These are phyloP conservation scores for Teunomyces stri DNA, from an alignment of 805 yeast genomes.

Conservation along the genomic window DNA sequence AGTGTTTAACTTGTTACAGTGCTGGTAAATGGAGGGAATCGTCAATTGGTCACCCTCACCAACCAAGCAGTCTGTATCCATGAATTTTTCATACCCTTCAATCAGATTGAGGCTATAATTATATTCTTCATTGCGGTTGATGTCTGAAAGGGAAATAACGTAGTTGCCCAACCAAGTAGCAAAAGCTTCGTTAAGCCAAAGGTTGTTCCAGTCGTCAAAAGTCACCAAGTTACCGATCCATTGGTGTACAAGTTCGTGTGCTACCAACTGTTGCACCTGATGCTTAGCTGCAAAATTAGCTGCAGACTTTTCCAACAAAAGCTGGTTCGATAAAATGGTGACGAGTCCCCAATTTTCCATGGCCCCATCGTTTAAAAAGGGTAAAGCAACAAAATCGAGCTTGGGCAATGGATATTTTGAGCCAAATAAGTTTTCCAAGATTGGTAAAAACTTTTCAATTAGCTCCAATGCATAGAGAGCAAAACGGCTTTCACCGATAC, in stretches of 20 bases:
- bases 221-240: conserved; percentile 73
- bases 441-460: conserved; percentile 47
- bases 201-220: conserved; percentile 63
- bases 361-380: conserved; percentile 72
- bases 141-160: conserved; percentile 26
- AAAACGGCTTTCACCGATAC: conserved; percentile 47
- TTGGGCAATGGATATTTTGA: conserved; percentile 56
- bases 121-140: conserved; percentile 11
- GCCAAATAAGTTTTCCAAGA: conserved; percentile 44
- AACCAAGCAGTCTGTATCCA: conserved; percentile 35
- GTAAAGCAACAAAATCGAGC: conserved; percentile 65
- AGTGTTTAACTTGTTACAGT: conserved; percentile 29
- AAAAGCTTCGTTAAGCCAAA: conserved; percentile 77
- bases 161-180: conserved; percentile 70
- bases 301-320: conserved; percentile 21
- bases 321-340: conserved; percentile 53
- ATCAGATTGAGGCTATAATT: conserved; percentile 12
- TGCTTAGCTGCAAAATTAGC: conserved; percentile 22
- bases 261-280: conserved; percentile 53
- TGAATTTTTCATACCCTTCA: conserved; percentile 22
- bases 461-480: conserved; percentile 52
- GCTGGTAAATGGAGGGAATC: conserved; percentile 34
- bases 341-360: conserved; percentile 79
- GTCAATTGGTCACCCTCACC: conserved; percentile 12
- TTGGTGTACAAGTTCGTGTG: conserved; percentile 76